These are phyloP conservation scores for Syzygium aromaticum DNA, from an alignment of 345 rosid species.

Conservation along the genomic window DNA sequence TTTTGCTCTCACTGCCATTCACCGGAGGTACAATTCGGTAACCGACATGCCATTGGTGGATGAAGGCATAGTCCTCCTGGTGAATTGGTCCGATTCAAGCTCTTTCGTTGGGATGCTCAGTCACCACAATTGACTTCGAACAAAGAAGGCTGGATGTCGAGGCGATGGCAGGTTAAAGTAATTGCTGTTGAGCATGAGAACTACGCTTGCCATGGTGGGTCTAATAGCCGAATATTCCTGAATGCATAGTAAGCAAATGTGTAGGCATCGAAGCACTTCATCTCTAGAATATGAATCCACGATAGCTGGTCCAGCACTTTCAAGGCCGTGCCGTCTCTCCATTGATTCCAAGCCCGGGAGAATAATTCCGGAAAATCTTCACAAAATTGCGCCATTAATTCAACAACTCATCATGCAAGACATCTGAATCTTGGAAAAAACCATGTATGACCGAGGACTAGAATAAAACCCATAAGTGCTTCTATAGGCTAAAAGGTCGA, in stretches of 20 bases:
- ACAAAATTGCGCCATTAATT: fast-evolving
- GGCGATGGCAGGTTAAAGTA: background rate
- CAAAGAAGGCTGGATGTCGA: background rate
- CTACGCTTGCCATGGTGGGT: background rate
- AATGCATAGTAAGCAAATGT: background rate
- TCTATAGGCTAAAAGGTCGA: too few species aligned
- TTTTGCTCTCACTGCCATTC: background rate
- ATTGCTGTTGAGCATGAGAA: background rate
- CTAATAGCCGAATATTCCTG: background rate
- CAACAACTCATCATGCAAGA: background rate
- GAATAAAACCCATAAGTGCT: background rate
- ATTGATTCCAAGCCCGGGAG: background rate
- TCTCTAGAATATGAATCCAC: background rate
- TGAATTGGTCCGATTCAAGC: background rate
- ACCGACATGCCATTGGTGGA: background rate
- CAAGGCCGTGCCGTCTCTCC: background rate
- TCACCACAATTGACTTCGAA: background rate
- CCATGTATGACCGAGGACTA: background rate
- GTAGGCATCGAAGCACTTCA: background rate
- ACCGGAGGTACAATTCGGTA: background rate
- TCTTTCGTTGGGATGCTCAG: background rate
- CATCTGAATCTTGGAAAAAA: background rate
- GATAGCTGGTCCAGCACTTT: background rate
- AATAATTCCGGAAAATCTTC: background rate
- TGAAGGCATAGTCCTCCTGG: background rate